Percentiles rank a stretch among this genome's conserved stretches.
Evolutionary conservation across 139 green algal species (phyloP).

Genomic region (Auxenochlorella pyrenoidosa): DNA sequence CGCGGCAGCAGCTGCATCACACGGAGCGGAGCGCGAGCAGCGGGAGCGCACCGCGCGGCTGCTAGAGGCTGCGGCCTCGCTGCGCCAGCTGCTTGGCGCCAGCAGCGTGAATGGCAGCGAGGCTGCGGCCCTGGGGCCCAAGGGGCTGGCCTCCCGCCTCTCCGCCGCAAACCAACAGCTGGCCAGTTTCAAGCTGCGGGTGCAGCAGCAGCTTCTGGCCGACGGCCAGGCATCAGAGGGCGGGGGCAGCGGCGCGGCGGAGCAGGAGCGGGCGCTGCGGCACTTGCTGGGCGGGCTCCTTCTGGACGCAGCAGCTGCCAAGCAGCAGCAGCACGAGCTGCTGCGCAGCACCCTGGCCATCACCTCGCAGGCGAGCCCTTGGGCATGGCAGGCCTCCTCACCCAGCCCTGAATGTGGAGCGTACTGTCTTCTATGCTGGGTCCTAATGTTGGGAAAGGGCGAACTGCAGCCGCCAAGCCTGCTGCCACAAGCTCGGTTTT

Average conservation of each 20-base stretch:
- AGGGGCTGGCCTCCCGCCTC: not conserved
- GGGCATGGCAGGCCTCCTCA: not conserved
- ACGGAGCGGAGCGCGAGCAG: not conserved
- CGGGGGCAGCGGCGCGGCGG: not conserved
- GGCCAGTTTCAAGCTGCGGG: constrained; percentile 4
- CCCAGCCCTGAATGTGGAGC: not conserved
- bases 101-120: constrained; percentile 19
- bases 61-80: not conserved
- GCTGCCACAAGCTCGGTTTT: no score
- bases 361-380: not conserved
- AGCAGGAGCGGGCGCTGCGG: not conserved
- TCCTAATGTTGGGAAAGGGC: not conserved
- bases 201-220: constrained; percentile 12
- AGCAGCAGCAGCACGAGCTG: constrained; percentile 32
- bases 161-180: constrained; percentile 21
- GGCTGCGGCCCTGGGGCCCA: not conserved
- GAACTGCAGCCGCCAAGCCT: not conserved
- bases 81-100: constrained; percentile 4
- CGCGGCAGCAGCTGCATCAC: not conserved
- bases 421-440: no score
- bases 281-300: not conserved
- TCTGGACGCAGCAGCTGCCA: not conserved
- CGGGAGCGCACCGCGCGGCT: not conserved
- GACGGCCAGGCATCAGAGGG: not conserved
- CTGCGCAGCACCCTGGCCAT: constrained; percentile 23